These are phyloP conservation scores for Imleria badia DNA, from an alignment of 768 basidiomycete species.

Conservation along the genomic window DNA sequence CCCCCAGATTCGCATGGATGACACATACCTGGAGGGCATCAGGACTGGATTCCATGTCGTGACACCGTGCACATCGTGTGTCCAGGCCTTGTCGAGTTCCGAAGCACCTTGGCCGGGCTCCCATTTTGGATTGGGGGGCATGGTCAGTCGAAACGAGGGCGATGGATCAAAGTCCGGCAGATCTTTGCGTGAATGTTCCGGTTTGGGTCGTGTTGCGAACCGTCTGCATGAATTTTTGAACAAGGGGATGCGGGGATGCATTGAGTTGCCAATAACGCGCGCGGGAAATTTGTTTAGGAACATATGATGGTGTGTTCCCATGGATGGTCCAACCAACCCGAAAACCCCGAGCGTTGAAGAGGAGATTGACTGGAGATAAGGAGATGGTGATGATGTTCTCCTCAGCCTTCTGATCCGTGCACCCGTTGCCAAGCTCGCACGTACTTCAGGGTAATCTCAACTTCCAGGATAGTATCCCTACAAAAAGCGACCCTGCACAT, in stretches of 20 bases:
- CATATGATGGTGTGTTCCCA: slow-evolving; percentile 6
- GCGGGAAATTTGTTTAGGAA: too few species aligned
- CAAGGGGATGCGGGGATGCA: not conserved
- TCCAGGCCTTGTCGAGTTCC: slow-evolving; percentile 28
- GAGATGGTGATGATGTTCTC: too few species aligned
- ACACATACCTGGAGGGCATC: slow-evolving; percentile 30
- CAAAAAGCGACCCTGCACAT: slow-evolving; percentile 8
- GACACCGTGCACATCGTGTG: slow-evolving; percentile 34
- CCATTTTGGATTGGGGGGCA: slow-evolving; percentile 44
- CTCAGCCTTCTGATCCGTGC: too few species aligned
- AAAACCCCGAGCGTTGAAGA: not conserved
- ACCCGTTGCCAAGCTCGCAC: too few species aligned
- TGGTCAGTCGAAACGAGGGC: slow-evolving; percentile 35
- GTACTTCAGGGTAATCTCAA: too few species aligned
- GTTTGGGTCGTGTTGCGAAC: slow-evolving; percentile 4
- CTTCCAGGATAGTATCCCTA: slow-evolving; percentile 1
- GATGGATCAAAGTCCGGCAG: slow-evolving; percentile 21
- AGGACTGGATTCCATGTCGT: slow-evolving; percentile 43
- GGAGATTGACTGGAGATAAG: slow-evolving; percentile 17
- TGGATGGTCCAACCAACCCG: not conserved
- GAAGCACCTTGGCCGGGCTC: slow-evolving; percentile 40
- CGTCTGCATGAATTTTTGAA: slow-evolving; percentile 1
- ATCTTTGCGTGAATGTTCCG: slow-evolving; percentile 4
- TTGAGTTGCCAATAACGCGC: not conserved
- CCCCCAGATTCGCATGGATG: slow-evolving; percentile 5